Base-by-base conservation (phyloP, 345 rosid genomes). In the Viola odorata region DNA sequence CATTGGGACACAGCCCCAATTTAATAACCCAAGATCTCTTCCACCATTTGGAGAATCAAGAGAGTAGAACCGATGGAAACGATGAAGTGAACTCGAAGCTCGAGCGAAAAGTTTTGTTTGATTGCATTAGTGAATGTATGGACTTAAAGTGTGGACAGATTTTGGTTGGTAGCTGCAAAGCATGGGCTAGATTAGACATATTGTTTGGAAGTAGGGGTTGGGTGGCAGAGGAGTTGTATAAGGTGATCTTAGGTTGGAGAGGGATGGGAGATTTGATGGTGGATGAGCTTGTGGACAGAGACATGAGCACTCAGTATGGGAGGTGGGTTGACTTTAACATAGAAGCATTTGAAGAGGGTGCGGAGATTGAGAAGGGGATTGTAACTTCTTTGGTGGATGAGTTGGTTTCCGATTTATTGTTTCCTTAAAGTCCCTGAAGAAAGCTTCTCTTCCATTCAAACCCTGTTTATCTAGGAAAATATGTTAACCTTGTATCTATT, bases 261-360 rank as follows among this genome's bases (percentile, higher is more conserved):
- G 68, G 69, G 69, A 81, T 75, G 79, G 82, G 85, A 53, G 94
- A 82, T 45, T 41, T 74, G 75, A 79, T 80, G 88, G 86, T 89
- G 68, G 97, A 92, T 62, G 96, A 87, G 49, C 88, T 92, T 62
- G 88, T 87, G 37, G 88, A 85, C 55, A 84, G 60, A 62, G 91
- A 92, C 66, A 89, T 89, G 98, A 83, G 80, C 78, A 69, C 70
- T 15, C 45, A 12, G 37, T 38, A 69, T 53, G 98, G 96, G 55
- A 87, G 59, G 53, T 92, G 98, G 96, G 63, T 80, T 63, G 89
- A 85, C 47, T 89, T 87, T 60, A 77, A 75, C 23, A 53, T 51
- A 13, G 98, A 92, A 77, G 75, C 73, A 13, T 78, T 77, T 16
- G 90, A 89, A 74, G 87, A 84, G 56, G 85, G 96, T 57, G 64